Percentiles rank a stretch among this genome's conserved stretches.
These are phyloP conservation scores for Coniochaeta ligniaria DNA, from an alignment of 2,329 filamentous ascomycete species.

Conservation along the genomic window DNA sequence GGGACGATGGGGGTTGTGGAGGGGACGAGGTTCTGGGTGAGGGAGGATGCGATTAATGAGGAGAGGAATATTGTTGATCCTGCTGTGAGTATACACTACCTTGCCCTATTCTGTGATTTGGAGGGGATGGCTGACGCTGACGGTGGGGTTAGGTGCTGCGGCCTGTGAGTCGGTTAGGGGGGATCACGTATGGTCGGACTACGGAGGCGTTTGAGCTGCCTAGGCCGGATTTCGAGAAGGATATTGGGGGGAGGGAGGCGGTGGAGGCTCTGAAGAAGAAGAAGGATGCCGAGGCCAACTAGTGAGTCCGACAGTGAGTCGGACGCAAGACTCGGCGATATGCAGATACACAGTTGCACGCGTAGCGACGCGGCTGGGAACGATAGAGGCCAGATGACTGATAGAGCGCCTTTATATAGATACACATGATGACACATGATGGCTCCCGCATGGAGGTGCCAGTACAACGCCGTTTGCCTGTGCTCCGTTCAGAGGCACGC, in stretches of 20 bases:
- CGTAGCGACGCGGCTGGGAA: too few relatives aligned
- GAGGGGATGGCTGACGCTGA: background rate
- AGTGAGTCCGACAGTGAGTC: background rate
- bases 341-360: background rate
- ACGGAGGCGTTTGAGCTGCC: slow-evolving; percentile 53
- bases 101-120: background rate
- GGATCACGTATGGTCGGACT: slow-evolving; percentile 73
- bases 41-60: slow-evolving; percentile 81
- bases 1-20: slow-evolving; percentile 72
- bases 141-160: slow-evolving; percentile 49
- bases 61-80: slow-evolving; percentile 69
- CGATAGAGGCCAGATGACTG: background rate
- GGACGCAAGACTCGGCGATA: background rate
- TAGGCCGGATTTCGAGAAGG: slow-evolving; percentile 43
- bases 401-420: background rate
- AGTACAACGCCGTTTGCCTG: background rate
- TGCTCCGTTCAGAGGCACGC: background rate
- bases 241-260: slow-evolving; percentile 45
- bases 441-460: background rate
- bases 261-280: slow-evolving; percentile 44
- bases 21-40: slow-evolving; percentile 79
- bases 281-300: background rate
- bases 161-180: slow-evolving; percentile 73
- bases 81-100: slow-evolving; percentile 36
- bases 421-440: background rate